Percentiles rank a stretch among this genome's conserved stretches.
These are phyloP conservation scores for Punctularia strigosozonata DNA, from an alignment of 768 basidiomycete species.

Conservation along the genomic window DNA sequence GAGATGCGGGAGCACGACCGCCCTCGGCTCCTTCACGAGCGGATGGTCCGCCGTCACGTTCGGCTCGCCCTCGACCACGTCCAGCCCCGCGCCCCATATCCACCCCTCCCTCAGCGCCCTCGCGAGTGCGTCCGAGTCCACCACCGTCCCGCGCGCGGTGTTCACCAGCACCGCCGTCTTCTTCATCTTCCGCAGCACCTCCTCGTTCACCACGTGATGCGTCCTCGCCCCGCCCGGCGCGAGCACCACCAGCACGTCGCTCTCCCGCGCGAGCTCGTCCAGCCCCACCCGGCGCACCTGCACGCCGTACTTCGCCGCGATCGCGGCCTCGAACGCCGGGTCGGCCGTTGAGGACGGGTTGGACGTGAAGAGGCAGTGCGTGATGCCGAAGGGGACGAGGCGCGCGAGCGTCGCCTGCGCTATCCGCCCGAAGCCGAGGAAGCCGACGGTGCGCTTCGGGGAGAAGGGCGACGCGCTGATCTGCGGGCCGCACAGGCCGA, in stretches of 20 bases:
- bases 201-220: slow-evolving; percentile 57
- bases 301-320: slow-evolving; percentile 18
- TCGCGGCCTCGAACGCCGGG: slow-evolving; percentile 23
- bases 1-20: slow-evolving; percentile 73
- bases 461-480: slow-evolving; percentile 41
- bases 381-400: slow-evolving; percentile 74
- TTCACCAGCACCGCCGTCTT: slow-evolving; percentile 75
- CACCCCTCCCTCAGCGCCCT: slow-evolving; percentile 63
- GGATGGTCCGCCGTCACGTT: slow-evolving; percentile 62
- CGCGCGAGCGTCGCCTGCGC: slow-evolving; percentile 74
- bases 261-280: slow-evolving; percentile 59
- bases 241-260: slow-evolving; percentile 80
- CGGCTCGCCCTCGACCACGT: slow-evolving; percentile 93
- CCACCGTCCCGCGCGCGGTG: slow-evolving; percentile 71
- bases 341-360: slow-evolving; percentile 40
- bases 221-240: slow-evolving; percentile 67
- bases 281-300: slow-evolving; percentile 41
- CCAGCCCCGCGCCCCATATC: slow-evolving; percentile 89
- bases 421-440: slow-evolving; percentile 93
- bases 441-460: slow-evolving; percentile 63
- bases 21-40: slow-evolving; percentile 69
- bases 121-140: slow-evolving; percentile 84
- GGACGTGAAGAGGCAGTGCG: slow-evolving; percentile 55
- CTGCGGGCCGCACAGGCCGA: slow-evolving; percentile 76
- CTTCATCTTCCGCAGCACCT: slow-evolving; percentile 80